These are phyloP conservation scores for Entomortierella lignicola DNA, from an alignment of 192 early-diverging fungal genomes.

Conservation along the genomic window DNA sequence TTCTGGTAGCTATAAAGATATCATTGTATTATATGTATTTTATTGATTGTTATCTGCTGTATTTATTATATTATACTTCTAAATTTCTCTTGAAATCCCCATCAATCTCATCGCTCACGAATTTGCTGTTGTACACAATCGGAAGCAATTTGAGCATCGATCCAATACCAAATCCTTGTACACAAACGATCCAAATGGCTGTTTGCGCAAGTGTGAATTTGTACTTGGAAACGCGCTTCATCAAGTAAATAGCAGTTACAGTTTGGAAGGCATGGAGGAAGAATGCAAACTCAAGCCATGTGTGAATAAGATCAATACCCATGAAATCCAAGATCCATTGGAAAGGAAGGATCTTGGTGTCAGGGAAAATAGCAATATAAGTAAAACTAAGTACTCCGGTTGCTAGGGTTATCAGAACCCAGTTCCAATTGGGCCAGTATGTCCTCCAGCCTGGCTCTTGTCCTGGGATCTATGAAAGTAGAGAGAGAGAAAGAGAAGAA, in stretches of 20 bases:
- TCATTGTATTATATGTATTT: too few species aligned
- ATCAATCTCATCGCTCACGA: conserved; percentile 25
- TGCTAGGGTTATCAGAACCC: conserved; percentile 21
- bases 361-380: conserved; percentile 30
- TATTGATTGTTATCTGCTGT: background rate
- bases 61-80: background rate
- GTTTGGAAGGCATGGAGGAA: conserved; percentile 27
- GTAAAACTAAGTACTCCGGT: conserved; percentile 15
- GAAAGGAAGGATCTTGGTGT: conserved; percentile 10
- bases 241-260: conserved; percentile 27
- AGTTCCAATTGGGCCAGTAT: conserved; percentile 37
- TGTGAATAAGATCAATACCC: conserved; percentile 6
- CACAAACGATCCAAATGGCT: conserved; percentile 22
- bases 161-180: conserved; percentile 35
- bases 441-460: conserved; percentile 26
- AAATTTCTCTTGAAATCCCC: conserved; percentile 7
- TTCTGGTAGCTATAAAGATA: too few species aligned
- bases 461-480: conserved; percentile 28
- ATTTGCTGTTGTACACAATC: conserved; percentile 42
- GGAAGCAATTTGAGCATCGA: conserved; percentile 48
- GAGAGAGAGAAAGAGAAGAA: background rate
- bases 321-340: conserved; percentile 3
- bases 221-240: conserved; percentile 16
- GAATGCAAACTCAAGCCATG: conserved; percentile 31
- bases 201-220: conserved; percentile 22